A percentile compares a stretch with the other conserved stretches of the same genome.
These are phyloP conservation scores for Cryphonectria japonica DNA, from an alignment of 2,329 filamentous ascomycete genomes.

Conservation along the genomic window DNA sequence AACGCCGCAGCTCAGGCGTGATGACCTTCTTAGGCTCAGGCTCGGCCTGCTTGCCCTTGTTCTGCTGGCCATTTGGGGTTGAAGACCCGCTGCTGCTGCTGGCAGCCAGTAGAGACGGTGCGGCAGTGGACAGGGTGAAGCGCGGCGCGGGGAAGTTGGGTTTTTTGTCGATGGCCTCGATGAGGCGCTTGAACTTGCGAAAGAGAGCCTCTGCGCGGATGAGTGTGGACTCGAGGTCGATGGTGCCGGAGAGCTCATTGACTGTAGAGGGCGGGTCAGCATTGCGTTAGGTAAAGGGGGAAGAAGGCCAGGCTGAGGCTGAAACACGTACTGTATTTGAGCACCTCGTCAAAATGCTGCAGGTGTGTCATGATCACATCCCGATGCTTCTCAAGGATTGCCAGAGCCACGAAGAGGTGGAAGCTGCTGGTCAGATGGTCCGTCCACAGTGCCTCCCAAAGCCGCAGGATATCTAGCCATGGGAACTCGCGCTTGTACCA, in stretches of 20 bases:
- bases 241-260: conserved; percentile 91
- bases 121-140: conserved; percentile 30
- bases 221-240: conserved; percentile 85
- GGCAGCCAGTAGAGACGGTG: conserved; percentile 3
- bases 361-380: conserved; percentile 95
- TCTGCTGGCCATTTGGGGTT: conserved; percentile 21
- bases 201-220: conserved; percentile 89
- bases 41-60: conserved; percentile 27
- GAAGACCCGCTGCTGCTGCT: conserved; percentile 11
- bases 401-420: conserved; percentile 90
- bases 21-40: conserved; percentile 51
- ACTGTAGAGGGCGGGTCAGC: conserved; percentile 55
- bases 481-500: conserved; percentile 99
- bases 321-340: conserved; percentile 79
- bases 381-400: conserved; percentile 94
- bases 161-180: conserved; percentile 92
- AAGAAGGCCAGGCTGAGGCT: not conserved
- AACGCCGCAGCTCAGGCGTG: conserved; percentile 58
- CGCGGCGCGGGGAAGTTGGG: conserved; percentile 73
- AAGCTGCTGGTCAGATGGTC: conserved; percentile 88
- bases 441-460: conserved; percentile 96
- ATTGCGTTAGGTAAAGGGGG: conserved; percentile 21
- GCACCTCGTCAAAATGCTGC: conserved; percentile 91
- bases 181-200: conserved; percentile 81
- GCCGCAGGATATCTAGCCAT: conserved; percentile 81